Base-by-base conservation (phyloP, 1,284 basidiomycete species). In the Apiotrichum siamense region DNA sequence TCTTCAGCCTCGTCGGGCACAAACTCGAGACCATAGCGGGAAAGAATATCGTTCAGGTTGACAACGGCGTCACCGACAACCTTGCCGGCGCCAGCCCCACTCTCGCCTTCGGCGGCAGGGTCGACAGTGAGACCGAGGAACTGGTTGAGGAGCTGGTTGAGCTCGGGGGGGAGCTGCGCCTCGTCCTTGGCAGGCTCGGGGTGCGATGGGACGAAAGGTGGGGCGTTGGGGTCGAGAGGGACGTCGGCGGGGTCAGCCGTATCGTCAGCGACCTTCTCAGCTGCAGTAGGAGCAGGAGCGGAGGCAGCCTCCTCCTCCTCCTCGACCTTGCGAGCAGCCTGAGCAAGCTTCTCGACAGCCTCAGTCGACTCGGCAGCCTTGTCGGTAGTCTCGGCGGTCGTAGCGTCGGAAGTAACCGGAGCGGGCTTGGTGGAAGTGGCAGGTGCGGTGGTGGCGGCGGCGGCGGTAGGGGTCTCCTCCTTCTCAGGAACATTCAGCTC, bases 21-120 rank as follows among this genome's bases (percentile, higher is more conserved):
- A 46, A 71, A 73, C 49, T 66, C 64, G 32, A 73, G 60, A 25
- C 70, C 68, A 54, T 69, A 73, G 45, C 60, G 65, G 26, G 47
- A 44, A 10, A 71, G 65, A 35, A 71, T 52, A 31, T 67, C 60
- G 62, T 73, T 73, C 31, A 71, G 54, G 35, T 59, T 48, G 21
- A 60, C 58, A 36, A 69, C 54, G 12, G 54, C 55, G 46, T 60
- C 53, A 23, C 55, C 55, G 20, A 57, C 49, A 7, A 54, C 45
- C 40, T 58, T 49, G 32, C 52, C 53, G 15, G 44, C 46, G 33
- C 29, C 50, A 23, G 57, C 39, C 5, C 53, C 35, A 18, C 53
- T 38, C n/a, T 59, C 56, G n/a, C 47, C 50, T 18, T 55, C 52
- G 15, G 33, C 26, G 33, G 58, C 43, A 11, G 65, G 66, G 37